Conservation (phyloP, 2,329 filamentous ascomycete species). For the Aspergillus bombycis region DNA sequence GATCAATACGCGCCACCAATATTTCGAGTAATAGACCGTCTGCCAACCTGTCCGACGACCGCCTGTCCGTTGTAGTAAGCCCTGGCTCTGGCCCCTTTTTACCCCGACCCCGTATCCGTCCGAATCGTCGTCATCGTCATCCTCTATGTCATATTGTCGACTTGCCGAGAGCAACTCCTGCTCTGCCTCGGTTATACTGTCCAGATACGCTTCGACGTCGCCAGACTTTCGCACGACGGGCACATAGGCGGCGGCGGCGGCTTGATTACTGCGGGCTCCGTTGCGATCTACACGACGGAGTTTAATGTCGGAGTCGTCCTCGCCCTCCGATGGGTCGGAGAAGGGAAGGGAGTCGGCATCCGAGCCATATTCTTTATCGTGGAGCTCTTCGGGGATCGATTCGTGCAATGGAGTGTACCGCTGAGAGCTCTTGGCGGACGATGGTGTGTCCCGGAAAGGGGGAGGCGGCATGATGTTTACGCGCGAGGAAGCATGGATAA, state of each 20-base stretch:
- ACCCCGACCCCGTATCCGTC: slow-evolving; percentile 14
- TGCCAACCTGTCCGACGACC: slow-evolving; percentile 19
- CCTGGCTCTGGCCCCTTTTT: slow-evolving; percentile 11
- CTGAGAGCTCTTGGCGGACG: slow-evolving; percentile 5
- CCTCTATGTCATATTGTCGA: slow-evolving; percentile 21
- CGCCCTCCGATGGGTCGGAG: slow-evolving; percentile 16
- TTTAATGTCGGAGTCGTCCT: slow-evolving; percentile 16
- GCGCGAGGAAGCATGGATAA: not conserved
- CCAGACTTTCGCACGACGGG: slow-evolving; percentile 21
- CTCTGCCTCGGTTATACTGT: slow-evolving; percentile 28
- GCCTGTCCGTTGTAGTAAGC: slow-evolving; percentile 3
- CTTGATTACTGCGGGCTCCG: not conserved
- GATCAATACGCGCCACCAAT: slow-evolving; percentile 28
- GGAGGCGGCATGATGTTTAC: slow-evolving; percentile 4
- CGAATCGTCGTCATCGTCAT: slow-evolving; percentile 18
- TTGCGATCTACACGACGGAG: slow-evolving; percentile 19
- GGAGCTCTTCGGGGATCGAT: slow-evolving; percentile 24
- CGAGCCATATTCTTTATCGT: slow-evolving; percentile 4
- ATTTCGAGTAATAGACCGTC: slow-evolving; percentile 23
- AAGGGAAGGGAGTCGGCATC: slow-evolving; percentile 16
- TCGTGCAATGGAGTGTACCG: slow-evolving; percentile 22
- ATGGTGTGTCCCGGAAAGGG: slow-evolving; percentile 4
- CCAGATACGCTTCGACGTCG: slow-evolving; percentile 28
- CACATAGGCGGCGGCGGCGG: slow-evolving; percentile 18
- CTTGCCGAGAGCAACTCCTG: slow-evolving; percentile 25